Percentiles rank a stretch among this genome's conserved stretches.
phyloP scores from a whole-genome alignment of 352 stramenopile species.

The Phytophthora agathidicida region DNA sequence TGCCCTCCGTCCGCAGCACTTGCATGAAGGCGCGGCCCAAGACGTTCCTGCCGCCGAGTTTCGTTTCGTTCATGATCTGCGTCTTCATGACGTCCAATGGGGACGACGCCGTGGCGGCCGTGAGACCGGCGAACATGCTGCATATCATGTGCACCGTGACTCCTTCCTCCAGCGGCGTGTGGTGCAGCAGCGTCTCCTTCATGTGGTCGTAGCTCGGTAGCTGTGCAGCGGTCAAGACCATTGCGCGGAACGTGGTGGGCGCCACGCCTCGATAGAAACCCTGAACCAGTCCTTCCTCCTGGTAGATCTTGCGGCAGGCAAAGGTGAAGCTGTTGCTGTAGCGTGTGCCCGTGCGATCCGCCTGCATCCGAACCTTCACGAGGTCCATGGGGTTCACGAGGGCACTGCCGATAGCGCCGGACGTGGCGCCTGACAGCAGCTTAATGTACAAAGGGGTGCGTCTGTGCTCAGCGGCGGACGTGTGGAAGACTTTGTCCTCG shows the following conservation, averaged over 20 bases:
- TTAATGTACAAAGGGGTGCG: slow-evolving; percentile 70
- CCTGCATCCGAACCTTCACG: slow-evolving; percentile 83
- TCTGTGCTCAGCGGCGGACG: slow-evolving; percentile 32
- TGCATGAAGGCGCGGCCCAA: slow-evolving; percentile 61
- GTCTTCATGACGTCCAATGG: slow-evolving; percentile 88
- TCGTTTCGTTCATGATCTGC: slow-evolving; percentile 83
- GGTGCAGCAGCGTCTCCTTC: slow-evolving; percentile 69
- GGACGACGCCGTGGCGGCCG: slow-evolving; percentile 68
- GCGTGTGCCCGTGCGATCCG: slow-evolving; percentile 57
- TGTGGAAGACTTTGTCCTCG: slow-evolving; percentile 56
- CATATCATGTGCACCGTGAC: slow-evolving; percentile 67
- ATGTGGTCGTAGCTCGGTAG: slow-evolving; percentile 84
- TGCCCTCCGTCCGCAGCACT: slow-evolving; percentile 58
- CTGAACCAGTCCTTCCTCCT: slow-evolving; percentile 60
- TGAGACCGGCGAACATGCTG: slow-evolving; percentile 79
- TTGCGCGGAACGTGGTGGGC: slow-evolving; percentile 72
- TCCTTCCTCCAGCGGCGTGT: slow-evolving; percentile 57
- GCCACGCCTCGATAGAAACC: slow-evolving; percentile 76
- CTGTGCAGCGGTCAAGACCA: slow-evolving; percentile 76
- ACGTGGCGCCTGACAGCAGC: slow-evolving; percentile 64
- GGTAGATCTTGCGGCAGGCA: slow-evolving; percentile 68
- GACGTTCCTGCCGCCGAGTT: slow-evolving; percentile 39
- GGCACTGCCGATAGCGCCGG: slow-evolving; percentile 63
- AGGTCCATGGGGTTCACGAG: slow-evolving; percentile 85
- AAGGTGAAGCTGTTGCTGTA: slow-evolving; percentile 72